These are phyloP conservation scores for Erodium moschatum DNA, from an alignment of 441 rosid genomes.

Conservation along the genomic window DNA sequence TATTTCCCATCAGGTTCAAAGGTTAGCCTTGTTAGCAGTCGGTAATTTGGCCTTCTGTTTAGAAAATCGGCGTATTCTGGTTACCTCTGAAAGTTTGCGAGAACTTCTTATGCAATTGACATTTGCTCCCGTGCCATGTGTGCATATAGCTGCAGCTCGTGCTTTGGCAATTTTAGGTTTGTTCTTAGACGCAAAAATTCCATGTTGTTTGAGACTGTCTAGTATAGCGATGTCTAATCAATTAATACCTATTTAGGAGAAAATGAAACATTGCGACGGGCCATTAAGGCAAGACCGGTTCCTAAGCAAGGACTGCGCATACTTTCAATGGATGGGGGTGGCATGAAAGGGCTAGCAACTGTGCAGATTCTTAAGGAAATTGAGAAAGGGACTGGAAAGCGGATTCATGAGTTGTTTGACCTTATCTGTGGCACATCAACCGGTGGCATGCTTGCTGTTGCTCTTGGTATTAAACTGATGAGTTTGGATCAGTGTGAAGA, in stretches of 20 bases:
- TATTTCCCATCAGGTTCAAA: conserved; percentile 60
- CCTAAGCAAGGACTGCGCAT: conserved; percentile 87
- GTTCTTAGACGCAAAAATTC: conserved; percentile 21
- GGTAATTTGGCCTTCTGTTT: conserved; percentile 89
- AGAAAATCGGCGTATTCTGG: conserved; percentile 76
- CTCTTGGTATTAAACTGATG: conserved; percentile 87
- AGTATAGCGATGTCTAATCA: conserved; percentile 16
- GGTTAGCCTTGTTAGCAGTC: conserved; percentile 73
- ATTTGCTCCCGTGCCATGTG: conserved; percentile 61
- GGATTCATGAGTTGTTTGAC: conserved; percentile 88
- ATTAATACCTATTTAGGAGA: conserved; percentile 53
- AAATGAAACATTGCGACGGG: conserved; percentile 80
- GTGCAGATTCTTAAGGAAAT: conserved; percentile 92
- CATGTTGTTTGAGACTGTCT: conserved; percentile 16
- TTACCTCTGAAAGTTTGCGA: conserved; percentile 86
- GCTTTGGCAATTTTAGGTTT: conserved; percentile 94
- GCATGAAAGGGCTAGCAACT: conserved; percentile 97
- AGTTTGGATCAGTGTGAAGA: conserved; percentile 80
- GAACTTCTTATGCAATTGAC: conserved; percentile 79
- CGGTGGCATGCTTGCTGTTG: conserved; percentile 95
- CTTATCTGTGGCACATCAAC: conserved; percentile 97
- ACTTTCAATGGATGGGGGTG: conserved; percentile 98
- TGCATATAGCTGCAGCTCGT: conserved; percentile 90
- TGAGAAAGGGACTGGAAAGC: conserved; percentile 89
- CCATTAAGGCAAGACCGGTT: conserved; percentile 76